Evolutionary conservation across 768 basidiomycete species (phyloP), one percentile per base, ranked within the genome.

Genomic region (Vararia minispora): DNA sequence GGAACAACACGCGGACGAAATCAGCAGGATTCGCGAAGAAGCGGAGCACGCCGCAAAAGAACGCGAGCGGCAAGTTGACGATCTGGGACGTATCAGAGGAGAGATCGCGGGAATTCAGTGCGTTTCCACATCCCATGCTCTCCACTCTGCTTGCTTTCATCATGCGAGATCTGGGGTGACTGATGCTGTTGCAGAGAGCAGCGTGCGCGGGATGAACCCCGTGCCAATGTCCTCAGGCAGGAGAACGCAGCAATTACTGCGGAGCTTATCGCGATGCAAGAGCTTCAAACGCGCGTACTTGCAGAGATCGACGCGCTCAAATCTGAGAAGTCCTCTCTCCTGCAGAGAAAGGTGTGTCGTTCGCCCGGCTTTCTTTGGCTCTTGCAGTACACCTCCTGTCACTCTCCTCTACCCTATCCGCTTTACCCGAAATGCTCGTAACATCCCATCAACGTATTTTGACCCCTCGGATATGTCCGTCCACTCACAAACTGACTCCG

Each of bases 291-390:
- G 28, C 57, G 61, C 2, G 65, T 72, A 38, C 70, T 76, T 27
- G 66, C 79, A 47, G 77, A 79, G 31, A 72, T 82, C 17, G 83
- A 87, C 32, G 61, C 65, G 23, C 65, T 86, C 45, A 90, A 83
- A 60, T 61, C 72, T 33, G 79, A 88, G 48, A 83, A 83, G 54
- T 70, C 71, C 14, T 58, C 58, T 3, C 54, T 85, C 14, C 60
- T 78, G 18, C 65, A 78, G 43, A 75, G 76, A 41, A 84, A 79
- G 55, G 85, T 75, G 38, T 30, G 60, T 54, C 4, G 12, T 6
- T 17, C 35, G 28, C 27, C 21, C 20, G 10, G 23, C 26, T 29
- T 13, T 35, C n/a, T 23, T 35, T 35, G 10, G 14, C 16, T 20
- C 34, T 8, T 35, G 7, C 7, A 14, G 16, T 5, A 21, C 17